phyloP scores from a whole-genome alignment of 768 basidiomycete species.

The Leccinellum luteum region DNA sequence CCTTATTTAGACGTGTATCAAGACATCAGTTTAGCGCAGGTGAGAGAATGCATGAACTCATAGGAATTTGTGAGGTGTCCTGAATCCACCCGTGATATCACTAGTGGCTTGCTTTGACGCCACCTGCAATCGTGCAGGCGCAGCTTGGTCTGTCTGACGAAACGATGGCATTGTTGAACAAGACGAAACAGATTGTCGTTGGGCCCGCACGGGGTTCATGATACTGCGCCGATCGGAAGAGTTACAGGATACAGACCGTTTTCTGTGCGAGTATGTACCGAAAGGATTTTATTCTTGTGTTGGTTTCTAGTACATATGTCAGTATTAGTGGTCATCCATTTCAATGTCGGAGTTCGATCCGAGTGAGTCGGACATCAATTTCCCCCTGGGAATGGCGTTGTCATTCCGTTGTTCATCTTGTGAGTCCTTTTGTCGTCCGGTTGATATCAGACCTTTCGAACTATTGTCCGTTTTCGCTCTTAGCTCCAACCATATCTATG shows the following conservation, averaged over 20 bases:
- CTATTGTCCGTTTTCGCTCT: no score
- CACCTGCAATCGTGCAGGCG: slow-evolving; percentile 44
- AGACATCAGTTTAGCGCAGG: slow-evolving; percentile 46
- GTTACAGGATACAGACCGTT: not conserved
- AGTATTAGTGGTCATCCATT: no score
- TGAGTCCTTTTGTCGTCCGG: no score
- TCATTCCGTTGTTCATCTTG: no score
- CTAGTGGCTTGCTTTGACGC: slow-evolving; percentile 46
- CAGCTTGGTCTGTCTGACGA: slow-evolving; percentile 41
- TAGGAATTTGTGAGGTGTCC: not conserved
- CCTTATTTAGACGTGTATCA: slow-evolving; percentile 20
- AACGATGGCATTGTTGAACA: slow-evolving; percentile 35
- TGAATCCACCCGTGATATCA: not conserved
- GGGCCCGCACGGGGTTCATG: slow-evolving; percentile 16
- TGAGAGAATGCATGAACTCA: slow-evolving; percentile 18
- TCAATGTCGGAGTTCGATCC: no score
- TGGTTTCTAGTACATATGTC: no score
- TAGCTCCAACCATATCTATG: no score
- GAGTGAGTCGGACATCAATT: no score
- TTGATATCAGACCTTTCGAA: no score
- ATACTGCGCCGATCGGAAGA: not conserved
- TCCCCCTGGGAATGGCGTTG: no score
- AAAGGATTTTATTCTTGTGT: not conserved
- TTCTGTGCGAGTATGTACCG: not conserved
- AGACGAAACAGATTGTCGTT: slow-evolving; percentile 39